phyloP scores from a whole-genome alignment of 805 yeast genomes.

The Schwanniomyces sp. region DNA sequence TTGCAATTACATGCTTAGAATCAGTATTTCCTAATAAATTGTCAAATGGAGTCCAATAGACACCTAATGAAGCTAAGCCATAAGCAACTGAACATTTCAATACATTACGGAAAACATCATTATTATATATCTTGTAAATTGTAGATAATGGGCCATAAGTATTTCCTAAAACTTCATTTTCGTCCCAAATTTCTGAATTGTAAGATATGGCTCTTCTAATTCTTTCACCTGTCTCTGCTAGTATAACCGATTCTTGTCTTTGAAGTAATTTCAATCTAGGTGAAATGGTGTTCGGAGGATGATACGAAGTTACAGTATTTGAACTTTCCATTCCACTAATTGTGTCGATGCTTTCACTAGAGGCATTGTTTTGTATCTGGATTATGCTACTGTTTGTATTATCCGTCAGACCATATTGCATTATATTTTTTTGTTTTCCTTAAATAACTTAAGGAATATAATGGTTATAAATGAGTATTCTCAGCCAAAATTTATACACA shows the following conservation, averaged over 20 bases:
- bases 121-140: constrained; percentile 6
- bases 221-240: constrained; percentile 39
- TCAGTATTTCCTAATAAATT: constrained; percentile 61
- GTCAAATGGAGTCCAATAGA: constrained; percentile 54
- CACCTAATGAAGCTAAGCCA: constrained; percentile 69
- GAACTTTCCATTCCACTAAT: neutral
- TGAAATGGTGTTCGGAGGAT: neutral
- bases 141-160: neutral
- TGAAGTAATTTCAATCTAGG: constrained; percentile 2
- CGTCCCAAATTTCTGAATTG: constrained; percentile 13
- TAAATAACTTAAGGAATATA: neutral
- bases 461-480: neutral
- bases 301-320: neutral
- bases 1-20: constrained; percentile 78
- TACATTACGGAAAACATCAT: constrained; percentile 29
- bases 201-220: constrained; percentile 35
- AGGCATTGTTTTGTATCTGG: neutral
- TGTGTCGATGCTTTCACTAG: neutral
- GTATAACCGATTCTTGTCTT: constrained; percentile 34
- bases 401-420: neutral
- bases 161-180: constrained; percentile 5
- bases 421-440: neutral
- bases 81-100: constrained; percentile 76
- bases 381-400: neutral
- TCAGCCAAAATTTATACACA: neutral